These are phyloP conservation scores for Coffea eugenioides DNA, from an alignment of 257 asterid genomes.

Conservation along the genomic window DNA sequence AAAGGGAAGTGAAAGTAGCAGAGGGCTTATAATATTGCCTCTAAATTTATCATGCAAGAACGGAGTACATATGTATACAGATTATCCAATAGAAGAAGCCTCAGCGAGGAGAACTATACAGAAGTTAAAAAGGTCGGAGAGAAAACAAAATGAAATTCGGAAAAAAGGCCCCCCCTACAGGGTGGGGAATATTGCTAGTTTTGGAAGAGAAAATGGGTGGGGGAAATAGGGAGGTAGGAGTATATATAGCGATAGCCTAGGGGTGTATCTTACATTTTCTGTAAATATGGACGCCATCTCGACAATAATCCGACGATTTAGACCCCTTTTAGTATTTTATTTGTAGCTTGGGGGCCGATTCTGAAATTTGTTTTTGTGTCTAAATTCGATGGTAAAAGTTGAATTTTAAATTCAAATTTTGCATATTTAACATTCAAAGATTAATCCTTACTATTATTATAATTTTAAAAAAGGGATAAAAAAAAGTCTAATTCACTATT, in stretches of 20 bases:
- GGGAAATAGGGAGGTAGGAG: too few relatives aligned
- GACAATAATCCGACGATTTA: not conserved
- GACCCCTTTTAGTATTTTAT: not conserved
- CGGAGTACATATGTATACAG: not conserved
- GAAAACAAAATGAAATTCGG: too few relatives aligned
- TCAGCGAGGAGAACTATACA: not conserved
- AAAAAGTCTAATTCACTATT: too few relatives aligned
- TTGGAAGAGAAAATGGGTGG: not conserved
- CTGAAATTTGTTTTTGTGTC: not conserved
- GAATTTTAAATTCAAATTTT: too few relatives aligned
- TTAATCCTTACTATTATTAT: too few relatives aligned
- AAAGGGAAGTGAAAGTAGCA: not conserved
- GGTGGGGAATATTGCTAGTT: not conserved
- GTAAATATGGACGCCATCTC: not conserved
- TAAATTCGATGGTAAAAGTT: too few relatives aligned
- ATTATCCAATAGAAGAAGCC: not conserved
- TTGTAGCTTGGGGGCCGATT: not conserved
- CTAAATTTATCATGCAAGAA: not conserved
- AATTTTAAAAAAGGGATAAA: too few relatives aligned
- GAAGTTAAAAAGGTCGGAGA: too few relatives aligned
- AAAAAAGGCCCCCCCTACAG: constrained; percentile 3
- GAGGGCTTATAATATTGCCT: constrained; percentile 9
- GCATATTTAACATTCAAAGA: too few relatives aligned
- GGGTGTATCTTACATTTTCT: not conserved
- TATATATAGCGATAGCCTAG: not conserved